phyloP scores from a whole-genome alignment of 1,139 yeast species.

The Zhuliangozyma parablackwelliae region DNA sequence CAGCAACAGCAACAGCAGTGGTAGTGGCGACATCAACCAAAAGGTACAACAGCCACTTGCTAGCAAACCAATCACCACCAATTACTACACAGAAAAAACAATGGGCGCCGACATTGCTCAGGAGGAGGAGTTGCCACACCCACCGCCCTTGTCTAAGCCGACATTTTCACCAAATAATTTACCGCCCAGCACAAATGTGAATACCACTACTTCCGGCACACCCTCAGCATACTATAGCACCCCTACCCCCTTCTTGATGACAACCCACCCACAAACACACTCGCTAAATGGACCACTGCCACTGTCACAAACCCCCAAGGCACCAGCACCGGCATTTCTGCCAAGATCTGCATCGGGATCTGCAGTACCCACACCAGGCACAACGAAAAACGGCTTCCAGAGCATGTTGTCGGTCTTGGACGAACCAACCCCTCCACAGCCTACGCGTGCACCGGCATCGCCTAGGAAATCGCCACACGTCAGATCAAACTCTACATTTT shows the following conservation, averaged over 20 bases:
- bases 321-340: too few relatives aligned
- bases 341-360: too few relatives aligned
- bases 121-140: neutral
- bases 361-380: too few relatives aligned
- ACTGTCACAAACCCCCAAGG: too few relatives aligned
- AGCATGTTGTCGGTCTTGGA: constrained; percentile 8
- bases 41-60: too few relatives aligned
- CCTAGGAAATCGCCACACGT: constrained; percentile 23
- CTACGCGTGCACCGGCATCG: constrained; percentile 6
- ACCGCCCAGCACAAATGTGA: too few relatives aligned
- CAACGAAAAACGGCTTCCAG: neutral
- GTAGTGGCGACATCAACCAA: too few relatives aligned
- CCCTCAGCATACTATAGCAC: neutral
- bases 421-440: constrained; percentile 5
- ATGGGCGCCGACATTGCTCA: neutral
- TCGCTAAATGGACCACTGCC: too few relatives aligned
- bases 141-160: constrained; percentile 2
- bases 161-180: constrained; percentile 3
- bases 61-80: too few relatives aligned
- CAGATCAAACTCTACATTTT: constrained; percentile 28
- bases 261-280: too few relatives aligned
- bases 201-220: constrained; percentile 1
- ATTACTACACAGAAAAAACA: too few relatives aligned
- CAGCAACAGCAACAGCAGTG: neutral
- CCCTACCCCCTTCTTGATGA: too few relatives aligned